Conservation (phyloP, 208 protist genomes). For the Acanthamoeba culbertsoni region DNA sequence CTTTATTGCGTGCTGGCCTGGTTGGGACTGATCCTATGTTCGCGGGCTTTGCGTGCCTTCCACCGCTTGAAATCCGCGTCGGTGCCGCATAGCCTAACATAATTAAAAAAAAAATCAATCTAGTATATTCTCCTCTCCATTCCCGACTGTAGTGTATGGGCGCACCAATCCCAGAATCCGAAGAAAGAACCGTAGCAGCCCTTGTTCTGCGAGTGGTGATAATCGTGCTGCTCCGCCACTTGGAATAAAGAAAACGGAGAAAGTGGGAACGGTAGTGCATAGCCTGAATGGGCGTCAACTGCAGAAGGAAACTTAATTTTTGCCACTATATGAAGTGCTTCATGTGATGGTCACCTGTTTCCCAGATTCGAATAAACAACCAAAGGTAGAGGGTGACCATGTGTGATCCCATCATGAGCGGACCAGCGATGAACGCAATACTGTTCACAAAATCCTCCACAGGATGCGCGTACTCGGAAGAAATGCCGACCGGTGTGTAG, state of each 20-base stretch:
- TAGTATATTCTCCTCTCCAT: background rate
- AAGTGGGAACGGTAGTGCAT: background rate
- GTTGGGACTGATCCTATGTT: too few species aligned
- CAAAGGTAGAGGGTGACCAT: slow-evolving; percentile 11
- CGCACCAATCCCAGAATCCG: slow-evolving; percentile 6
- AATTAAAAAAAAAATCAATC: background rate
- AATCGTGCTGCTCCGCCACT: slow-evolving; percentile 24
- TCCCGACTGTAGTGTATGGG: background rate
- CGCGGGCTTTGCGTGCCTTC: background rate
- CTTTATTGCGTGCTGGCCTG: too few species aligned
- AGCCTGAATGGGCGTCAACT: slow-evolving; percentile 19
- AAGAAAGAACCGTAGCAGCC: slow-evolving; percentile 48
- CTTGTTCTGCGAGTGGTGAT: slow-evolving; percentile 44
- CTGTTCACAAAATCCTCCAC: background rate
- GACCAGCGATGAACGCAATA: background rate
- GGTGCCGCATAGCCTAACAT: background rate
- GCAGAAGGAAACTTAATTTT: background rate
- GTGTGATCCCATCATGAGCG: background rate
- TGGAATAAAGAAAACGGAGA: background rate
- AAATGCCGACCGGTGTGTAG: slow-evolving; percentile 1
- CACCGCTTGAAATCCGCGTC: background rate
- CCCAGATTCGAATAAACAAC: background rate
- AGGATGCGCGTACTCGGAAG: slow-evolving; percentile 4
- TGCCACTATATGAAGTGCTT: background rate
- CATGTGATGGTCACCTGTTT: background rate